Base-by-base conservation (phyloP, 352 stramenopile species). In the Globisporangium emineosum region DNA sequence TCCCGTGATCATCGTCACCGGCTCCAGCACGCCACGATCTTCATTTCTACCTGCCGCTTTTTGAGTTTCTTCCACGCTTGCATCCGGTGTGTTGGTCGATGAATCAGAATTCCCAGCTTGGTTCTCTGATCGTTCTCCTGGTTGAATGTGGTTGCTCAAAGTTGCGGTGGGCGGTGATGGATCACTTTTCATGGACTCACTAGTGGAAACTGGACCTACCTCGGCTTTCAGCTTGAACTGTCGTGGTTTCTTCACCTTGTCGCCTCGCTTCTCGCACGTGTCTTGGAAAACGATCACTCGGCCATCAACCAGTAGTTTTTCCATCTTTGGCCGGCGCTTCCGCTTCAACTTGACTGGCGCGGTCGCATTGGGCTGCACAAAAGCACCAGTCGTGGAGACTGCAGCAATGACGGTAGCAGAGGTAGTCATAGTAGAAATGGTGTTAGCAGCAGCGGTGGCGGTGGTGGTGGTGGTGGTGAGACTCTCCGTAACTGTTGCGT, bases 221-320 rank as follows among this genome's bases (percentile, higher is more conserved):
- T n/a, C 10, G 21, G 23, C 17, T 27, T 32, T 30, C 8, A 33
- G 42, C 32, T 64, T 57, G 45, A 50, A 45, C 27, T 35, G 65
- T 32, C 72, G 65, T 47, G 70, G 74, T 43, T 90, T 90, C 33
- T 81, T 75, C 19, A 86, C 59, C 60, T 88, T 89, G 53, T 89
- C 81, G 2, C 35, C 50, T 15, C 72, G 79, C 53, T 82, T 86
- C 54, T 90, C 81, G 51, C 81, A 90, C 23, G 79, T 81, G 60
- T 90, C 81, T 0, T 63, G 69, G 15, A 90, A 72, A 17, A 80
- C 56, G 13, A 89, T 67, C 58, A 85, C 69, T 3, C 71, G 65
- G 21, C 74, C 74, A 21, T 71, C 70, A 2, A 83, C 72, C 5
- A 90, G 57, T 45, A 88, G 42, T 32, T 85, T 76, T 35, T 88